Base-by-base conservation (phyloP, 1,284 basidiomycete species). In the Irpex sp. region DNA sequence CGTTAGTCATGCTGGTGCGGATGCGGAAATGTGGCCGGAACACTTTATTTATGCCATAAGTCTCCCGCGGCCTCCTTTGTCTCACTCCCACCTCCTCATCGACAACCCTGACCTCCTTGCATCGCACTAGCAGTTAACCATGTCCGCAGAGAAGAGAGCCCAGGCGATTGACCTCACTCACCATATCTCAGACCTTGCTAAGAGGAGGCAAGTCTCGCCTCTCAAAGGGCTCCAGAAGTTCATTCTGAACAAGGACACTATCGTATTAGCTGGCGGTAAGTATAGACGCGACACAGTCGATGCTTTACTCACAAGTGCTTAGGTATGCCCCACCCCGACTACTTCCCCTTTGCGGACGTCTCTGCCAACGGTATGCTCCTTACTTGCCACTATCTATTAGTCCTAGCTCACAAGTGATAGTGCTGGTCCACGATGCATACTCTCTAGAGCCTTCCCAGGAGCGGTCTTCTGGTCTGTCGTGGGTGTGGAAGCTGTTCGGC, bases 401-500 rank as follows among this genome's bases (percentile, higher is more conserved):
- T 13, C 19, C 7, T 17, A 26, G 40, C 5, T 63, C 66, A 44
- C 34, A 8, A 1, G 36, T 36, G 37, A 63, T 59, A 75, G 74
- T 74, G 1, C 73, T 82, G 9, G 67, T 74, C 4, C 68, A 74
- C 2, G 76, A 79, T 62, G 72, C 77, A 9, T 82, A 77, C 68
- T 69, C 75, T 11, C 62, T 72, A 21, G 69, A 73, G 26, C 51
- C 73, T 17, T 62, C 69, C 5, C 68, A 75, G 48, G 60, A 62
- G 60, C 26, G 37, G 2, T 75, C 40, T 47, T 47, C 74, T 1
- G 71, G 81, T 1, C 68, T 90, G 5, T 78, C 81, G 1, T 90
- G 89, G 88, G 69, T 94, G 21, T 88, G 86, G 81, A 87, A 81
- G 69, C 75, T 92, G 13, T 87, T 94, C 67, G 76, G 81, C 52